Base-by-base conservation (phyloP, 345 rosid species). In the Rubroshorea leprosula region DNA sequence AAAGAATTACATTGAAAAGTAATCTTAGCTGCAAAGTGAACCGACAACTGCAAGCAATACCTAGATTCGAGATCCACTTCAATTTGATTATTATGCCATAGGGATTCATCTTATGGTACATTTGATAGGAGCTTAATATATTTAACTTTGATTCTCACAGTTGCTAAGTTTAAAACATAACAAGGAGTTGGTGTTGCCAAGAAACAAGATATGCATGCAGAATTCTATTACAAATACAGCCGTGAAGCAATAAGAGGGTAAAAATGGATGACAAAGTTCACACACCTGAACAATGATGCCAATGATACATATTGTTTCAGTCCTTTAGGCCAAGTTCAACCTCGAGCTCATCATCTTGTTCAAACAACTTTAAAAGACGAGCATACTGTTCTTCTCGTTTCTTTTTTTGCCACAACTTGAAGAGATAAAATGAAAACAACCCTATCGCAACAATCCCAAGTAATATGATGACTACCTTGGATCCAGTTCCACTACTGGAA, bases 261-360 rank as follows among this genome's bases (percentile, higher is more conserved):
- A n/a, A n/a, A n/a, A 6, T 35, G 41, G 5, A 35, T 2, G 41
- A 35, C 41, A 35, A 35, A 8, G 41, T 8, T 35, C 41, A 31
- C 65, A 6, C 55, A 68, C 77, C 85, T 74, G 61, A 62, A 60
- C 58, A 48, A 64, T 20, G 51, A 60, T 29, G 45, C 41, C 44
- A 29, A 16, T 23, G 15, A 21, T 35, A 18, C 51, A 84, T 73
- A 92, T 69, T 27, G 4, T 2, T 10, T 35, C 12, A 35, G 41
- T 85, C 96, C 38, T 84, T 82, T 51, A 87, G 90, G 61, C 99
- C 96, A 62, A 90, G 91, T 68, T 90, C 99, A 64, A 82, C 96
- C 79, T 93, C 99, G 1, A 93, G 89, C 74, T 93, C 99, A 62
- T 85, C 95, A 64, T 90, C 99, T 75, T 93, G 97, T 78, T 93